Percentiles rank a stretch among this genome's conserved stretches.
phyloP scores from a whole-genome alignment of 192 early-diverging fungal species.

The Coemansia sp. region DNA sequence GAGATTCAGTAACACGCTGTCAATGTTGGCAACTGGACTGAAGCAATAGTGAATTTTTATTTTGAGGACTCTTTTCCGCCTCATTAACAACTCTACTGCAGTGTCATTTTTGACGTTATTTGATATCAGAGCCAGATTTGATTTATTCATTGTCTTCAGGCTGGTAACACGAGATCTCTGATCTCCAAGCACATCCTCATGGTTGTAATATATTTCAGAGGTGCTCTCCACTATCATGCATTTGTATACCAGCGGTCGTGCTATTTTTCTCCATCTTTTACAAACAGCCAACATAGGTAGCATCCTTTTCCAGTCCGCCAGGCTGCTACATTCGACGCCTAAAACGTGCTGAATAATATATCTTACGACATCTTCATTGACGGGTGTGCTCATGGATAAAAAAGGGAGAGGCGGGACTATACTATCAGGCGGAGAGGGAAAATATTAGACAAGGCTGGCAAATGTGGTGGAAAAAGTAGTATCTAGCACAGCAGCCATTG shows the following conservation, averaged over 20 bases:
- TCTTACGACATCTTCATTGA: neutral
- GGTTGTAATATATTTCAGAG: no score
- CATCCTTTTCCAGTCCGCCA: conserved; percentile 12
- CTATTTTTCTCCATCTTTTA: conserved; percentile 3
- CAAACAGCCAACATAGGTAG: conserved; percentile 17
- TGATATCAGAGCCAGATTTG: neutral
- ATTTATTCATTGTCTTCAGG: no score
- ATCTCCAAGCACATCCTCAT: no score
- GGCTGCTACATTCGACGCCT: neutral
- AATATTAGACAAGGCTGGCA: no score
- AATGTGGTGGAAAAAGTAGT: no score
- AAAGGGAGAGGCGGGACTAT: no score
- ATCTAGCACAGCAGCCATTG: no score
- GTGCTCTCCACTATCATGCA: neutral
- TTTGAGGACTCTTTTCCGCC: neutral
- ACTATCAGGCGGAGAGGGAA: no score
- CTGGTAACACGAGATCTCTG: neutral
- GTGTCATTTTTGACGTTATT: neutral
- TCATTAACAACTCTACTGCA: neutral
- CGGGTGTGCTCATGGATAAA: neutral
- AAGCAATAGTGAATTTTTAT: conserved; percentile 9
- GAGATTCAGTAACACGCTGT: neutral
- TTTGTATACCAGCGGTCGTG: conserved; percentile 6
- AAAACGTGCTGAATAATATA: neutral
- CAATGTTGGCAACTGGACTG: neutral